A percentile compares a stretch with the other conserved stretches of the same genome.
Conservation (phyloP, 805 yeast species). For the Myxozyma vanderwaltii region DNA sequence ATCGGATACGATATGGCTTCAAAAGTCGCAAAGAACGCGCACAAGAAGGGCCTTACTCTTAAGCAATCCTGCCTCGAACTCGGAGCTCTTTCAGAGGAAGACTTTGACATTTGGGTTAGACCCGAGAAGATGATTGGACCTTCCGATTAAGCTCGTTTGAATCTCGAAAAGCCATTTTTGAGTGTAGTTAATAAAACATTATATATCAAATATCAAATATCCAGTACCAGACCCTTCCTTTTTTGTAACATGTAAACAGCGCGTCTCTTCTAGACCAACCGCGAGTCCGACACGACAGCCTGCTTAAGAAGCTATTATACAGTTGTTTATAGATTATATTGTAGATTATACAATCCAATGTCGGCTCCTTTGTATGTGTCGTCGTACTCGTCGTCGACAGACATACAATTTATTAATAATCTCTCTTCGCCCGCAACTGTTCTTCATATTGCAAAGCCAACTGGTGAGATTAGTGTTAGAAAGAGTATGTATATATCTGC, state of each 20-base stretch:
- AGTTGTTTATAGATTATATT: too few species aligned
- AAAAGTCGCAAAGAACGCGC: constrained; percentile 97
- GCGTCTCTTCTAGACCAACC: background rate
- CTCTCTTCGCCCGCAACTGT: constrained; percentile 32
- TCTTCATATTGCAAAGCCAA: constrained; percentile 36
- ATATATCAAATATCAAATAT: background rate
- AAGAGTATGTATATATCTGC: constrained; percentile 9
- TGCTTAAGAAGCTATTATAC: too few species aligned
- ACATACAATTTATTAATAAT: constrained; percentile 29
- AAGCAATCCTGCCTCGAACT: constrained; percentile 93
- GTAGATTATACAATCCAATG: too few species aligned
- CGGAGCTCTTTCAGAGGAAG: constrained; percentile 77
- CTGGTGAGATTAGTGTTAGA: constrained; percentile 33
- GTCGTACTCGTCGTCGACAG: constrained; percentile 20
- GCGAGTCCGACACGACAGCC: too few species aligned
- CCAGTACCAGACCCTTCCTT: background rate
- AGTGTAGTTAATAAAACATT: too few species aligned
- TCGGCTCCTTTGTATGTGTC: constrained; percentile 34
- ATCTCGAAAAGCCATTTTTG: background rate
- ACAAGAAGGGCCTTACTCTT: constrained; percentile 94
- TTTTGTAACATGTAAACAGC: too few species aligned
- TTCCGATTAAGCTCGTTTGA: constrained; percentile 22
- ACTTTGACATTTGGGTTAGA: constrained; percentile 94
- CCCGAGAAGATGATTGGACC: constrained; percentile 99
- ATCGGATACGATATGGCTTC: constrained; percentile 98